Base-by-base conservation (phyloP, 2,329 filamentous ascomycete species). In the Eutypella sp. region DNA sequence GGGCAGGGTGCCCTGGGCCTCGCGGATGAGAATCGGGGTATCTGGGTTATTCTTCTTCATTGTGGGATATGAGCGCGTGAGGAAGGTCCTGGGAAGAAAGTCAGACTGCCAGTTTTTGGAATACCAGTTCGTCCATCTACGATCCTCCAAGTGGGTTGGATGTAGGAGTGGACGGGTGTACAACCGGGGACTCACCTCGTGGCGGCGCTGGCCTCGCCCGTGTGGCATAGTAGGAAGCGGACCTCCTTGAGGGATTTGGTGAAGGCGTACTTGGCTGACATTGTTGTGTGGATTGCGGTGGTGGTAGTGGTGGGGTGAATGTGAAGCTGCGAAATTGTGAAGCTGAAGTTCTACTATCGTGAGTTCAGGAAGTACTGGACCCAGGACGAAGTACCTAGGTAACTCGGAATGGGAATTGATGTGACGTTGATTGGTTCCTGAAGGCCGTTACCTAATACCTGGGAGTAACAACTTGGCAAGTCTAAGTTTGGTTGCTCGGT, bases 41-140 rank as follows among this genome's bases (percentile, higher is more conserved):
- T 87, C 76, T 47, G 93, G 93, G 75, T 99, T 99, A 79, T 92
- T 88, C 78, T 95, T 95, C 83, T 99, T 99, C 92, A 99, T 97
- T 49, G 88, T 93, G 40, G 93, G 93, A 71, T 99, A 99, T 56
- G 90, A 84, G 66, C 89, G 83, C 55, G 85, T 85, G 56, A 99
- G 78, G 73, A 99, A 99, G 24, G 87, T 84, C 68, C 93, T 96
- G 59, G 4, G 27, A 40, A 42, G 25, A 19, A 44, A 45, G 25
- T 13, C 25, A 13, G 25, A 29, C 13, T 29, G 25, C 7, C n/a
- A n/a, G n/a, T n/a, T 6, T 34, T 23, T n/a, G 19, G 23, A 29
- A 10, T 43, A n/a, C n/a, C 33, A 24, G 18, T 10, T 16, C 29
- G 19, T 19, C 19, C 29, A 11, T 22, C 36, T 15, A 16, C 11